Evolutionary conservation across 345 rosid genomes (phyloP).

Genomic region (Eucalyptus paniculata): DNA sequence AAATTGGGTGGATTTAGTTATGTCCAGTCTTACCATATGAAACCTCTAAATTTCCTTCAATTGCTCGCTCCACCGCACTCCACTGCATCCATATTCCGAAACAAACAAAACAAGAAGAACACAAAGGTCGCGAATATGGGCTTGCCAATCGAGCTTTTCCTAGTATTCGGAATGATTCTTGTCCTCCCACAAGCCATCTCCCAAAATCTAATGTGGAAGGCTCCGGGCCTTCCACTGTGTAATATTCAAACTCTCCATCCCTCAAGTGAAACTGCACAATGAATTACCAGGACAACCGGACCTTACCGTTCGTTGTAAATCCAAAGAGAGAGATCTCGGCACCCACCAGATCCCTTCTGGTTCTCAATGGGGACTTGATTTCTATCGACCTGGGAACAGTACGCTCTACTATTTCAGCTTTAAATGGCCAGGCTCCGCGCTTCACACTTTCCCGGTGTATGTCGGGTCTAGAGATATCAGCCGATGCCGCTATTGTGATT

Average conservation of each 20-base stretch:
- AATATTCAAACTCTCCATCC: no score
- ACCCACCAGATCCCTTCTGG: background rate
- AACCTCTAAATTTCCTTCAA: background rate
- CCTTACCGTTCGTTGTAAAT: background rate
- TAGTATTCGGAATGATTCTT: background rate
- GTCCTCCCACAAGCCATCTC: background rate
- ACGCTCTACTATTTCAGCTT: background rate
- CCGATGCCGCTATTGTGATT: background rate
- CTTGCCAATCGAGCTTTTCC: background rate
- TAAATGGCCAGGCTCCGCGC: background rate
- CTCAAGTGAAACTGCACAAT: background rate
- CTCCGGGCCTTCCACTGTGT: no score
- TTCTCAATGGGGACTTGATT: background rate
- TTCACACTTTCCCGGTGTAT: background rate
- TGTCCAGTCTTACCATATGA: background rate
- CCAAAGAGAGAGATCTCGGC: background rate
- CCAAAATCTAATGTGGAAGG: fast-evolving
- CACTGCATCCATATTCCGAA: background rate
- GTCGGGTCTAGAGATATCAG: background rate
- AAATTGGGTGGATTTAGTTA: background rate
- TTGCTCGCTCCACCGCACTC: background rate
- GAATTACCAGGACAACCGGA: background rate
- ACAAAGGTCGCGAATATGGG: background rate
- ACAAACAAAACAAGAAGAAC: background rate
- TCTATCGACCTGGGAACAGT: fast-evolving